These are phyloP conservation scores for Globisporangium paddicum DNA, from an alignment of 352 stramenopile genomes.

Conservation along the genomic window DNA sequence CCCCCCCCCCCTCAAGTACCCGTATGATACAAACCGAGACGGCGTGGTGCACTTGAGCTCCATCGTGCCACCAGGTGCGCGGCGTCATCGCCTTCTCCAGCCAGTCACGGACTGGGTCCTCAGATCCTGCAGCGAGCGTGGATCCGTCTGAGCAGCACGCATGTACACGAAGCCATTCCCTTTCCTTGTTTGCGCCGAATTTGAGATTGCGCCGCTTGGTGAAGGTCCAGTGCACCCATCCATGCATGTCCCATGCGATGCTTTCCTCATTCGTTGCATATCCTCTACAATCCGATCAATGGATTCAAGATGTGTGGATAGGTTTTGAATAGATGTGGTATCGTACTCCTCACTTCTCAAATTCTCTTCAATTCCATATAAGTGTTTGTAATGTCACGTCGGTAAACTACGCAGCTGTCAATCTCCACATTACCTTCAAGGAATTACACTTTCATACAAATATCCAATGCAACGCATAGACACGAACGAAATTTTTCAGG, in stretches of 20 bases:
- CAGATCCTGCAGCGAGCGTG: neutral
- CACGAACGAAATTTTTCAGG: conserved; percentile 2
- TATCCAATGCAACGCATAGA: neutral
- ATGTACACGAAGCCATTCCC: neutral
- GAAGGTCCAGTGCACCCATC: neutral
- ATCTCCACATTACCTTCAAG: neutral
- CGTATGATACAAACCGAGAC: no score
- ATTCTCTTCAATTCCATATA: neutral
- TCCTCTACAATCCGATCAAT: neutral
- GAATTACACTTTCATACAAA: neutral
- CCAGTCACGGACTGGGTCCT: neutral
- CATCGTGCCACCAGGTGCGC: neutral
- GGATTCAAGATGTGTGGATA: no score
- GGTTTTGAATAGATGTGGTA: no score
- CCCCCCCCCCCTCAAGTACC: no score
- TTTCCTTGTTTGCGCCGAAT: neutral
- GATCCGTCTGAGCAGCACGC: neutral
- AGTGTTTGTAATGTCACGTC: neutral
- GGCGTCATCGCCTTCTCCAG: neutral
- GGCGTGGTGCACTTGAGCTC: no score
- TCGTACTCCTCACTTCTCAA: neutral
- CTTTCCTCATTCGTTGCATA: neutral
- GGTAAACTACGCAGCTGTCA: neutral
- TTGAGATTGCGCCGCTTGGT: conserved; percentile 1
- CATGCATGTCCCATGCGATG: neutral